phyloP scores from a whole-genome alignment of 331 rosid genomes.

The Telfairia occidentalis region DNA sequence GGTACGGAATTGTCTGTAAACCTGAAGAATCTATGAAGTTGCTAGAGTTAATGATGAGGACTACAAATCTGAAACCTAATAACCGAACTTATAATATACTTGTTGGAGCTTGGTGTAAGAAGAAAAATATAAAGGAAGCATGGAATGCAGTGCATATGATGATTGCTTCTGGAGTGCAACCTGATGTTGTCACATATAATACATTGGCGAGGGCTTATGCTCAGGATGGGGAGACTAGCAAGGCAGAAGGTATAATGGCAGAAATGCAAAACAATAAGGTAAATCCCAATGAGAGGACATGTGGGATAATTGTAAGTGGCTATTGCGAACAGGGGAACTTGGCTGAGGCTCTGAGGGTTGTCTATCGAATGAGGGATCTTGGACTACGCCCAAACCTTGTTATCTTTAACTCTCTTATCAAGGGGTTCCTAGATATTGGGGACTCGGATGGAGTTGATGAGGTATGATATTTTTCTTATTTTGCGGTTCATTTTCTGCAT shows the following conservation, averaged over 20 bases:
- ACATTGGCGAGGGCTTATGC: slow-evolving; percentile 84
- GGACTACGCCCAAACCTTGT: slow-evolving; percentile 68
- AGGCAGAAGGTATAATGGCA: slow-evolving; percentile 56
- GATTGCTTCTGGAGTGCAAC: slow-evolving; percentile 65
- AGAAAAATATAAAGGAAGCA: slow-evolving; percentile 53
- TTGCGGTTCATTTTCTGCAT: background rate
- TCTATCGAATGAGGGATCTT: slow-evolving; percentile 67
- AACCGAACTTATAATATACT: slow-evolving; percentile 80
- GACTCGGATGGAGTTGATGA: slow-evolving; percentile 71
- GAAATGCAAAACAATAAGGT: slow-evolving; percentile 58
- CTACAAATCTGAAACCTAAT: slow-evolving; percentile 54
- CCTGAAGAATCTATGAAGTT: slow-evolving; percentile 60
- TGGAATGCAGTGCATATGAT: slow-evolving; percentile 59
- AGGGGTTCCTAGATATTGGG: slow-evolving; percentile 63
- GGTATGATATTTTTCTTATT: slow-evolving; percentile 20
- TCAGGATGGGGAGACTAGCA: slow-evolving; percentile 57
- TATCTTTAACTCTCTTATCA: slow-evolving; percentile 75
- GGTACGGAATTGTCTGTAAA: slow-evolving; percentile 61
- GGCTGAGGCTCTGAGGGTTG: slow-evolving; percentile 73
- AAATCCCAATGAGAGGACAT: slow-evolving; percentile 75
- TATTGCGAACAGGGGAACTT: slow-evolving; percentile 80
- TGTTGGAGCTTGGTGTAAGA: slow-evolving; percentile 74
- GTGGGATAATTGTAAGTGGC: slow-evolving; percentile 72
- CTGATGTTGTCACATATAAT: slow-evolving; percentile 82
- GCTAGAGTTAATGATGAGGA: slow-evolving; percentile 54